Base-by-base conservation (phyloP, 1,139 yeast species). In the Lodderomyces margitis region DNA sequence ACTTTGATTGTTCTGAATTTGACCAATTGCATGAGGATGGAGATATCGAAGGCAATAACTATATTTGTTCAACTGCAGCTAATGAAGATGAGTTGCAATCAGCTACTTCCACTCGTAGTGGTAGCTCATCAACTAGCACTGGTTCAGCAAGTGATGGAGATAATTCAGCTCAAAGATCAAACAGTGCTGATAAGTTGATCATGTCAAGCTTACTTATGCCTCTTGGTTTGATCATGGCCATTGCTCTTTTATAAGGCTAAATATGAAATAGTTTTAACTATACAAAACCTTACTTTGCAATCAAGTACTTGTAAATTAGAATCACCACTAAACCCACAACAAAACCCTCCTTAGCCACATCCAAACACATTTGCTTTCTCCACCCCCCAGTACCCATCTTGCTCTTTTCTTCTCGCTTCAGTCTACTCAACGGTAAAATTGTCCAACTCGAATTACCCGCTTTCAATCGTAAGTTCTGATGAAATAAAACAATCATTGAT, bases 21-120 rank as follows among this genome's bases (percentile, higher is more conserved):
- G 58, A 68, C 50, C 52, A 57, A 46, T 65, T 64, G 54, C 61
- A 64, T 46, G 50, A 57, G 37, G 51, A 48, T 41, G 60, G 62
- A 40, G 64, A 63, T 52, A 70, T 70, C 48, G 62, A 68, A 56
- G 77, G 76, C 46, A 74, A 72, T 62, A 69, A 70, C 64, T 69
- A 57, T 59, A 62, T 61, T 51, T 72, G 78, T 61, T 55, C 71
- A 20, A 61, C 72, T 36, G 72, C 74, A 37, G 45, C 52, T 38
- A 19, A 12, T 12, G 30, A 21, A 21, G 6, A 10, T 10, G n/a
- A 17, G 27, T 27, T 50, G 41, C 41, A 59, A 27, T 46, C 56
- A 21, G 47, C 59, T 11, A 36, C 51, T 19, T 45, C 54, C 11
- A 21, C 21, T 16, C 36, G 36, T 7, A 30, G 37, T 11, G 34